A percentile compares a stretch with the other conserved stretches of the same genome.
Evolutionary conservation across 345 rosid genomes (phyloP).

Genomic region (Salix udensis): DNA sequence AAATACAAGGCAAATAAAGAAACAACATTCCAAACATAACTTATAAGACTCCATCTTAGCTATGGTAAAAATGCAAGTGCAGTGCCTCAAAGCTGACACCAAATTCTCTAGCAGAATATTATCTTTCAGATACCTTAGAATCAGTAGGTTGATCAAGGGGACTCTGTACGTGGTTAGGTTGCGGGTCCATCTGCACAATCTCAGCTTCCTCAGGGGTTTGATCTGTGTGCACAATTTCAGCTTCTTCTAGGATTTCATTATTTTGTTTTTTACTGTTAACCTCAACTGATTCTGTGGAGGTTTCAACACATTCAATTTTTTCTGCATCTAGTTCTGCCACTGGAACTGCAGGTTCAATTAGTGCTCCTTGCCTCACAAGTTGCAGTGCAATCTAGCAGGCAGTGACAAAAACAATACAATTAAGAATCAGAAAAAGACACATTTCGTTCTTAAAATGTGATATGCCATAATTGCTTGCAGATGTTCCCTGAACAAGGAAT

Average conservation of each 20-base stretch:
- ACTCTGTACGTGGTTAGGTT: constrained; percentile 12
- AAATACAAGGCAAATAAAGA: neutral
- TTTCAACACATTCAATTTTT: constrained; percentile 20
- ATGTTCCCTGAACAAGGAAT: neutral
- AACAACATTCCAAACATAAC: neutral
- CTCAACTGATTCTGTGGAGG: constrained; percentile 31
- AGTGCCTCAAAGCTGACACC: neutral
- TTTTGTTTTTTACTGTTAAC: constrained; percentile 18
- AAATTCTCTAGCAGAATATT: neutral
- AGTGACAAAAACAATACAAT: neutral
- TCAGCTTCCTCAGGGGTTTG: constrained; percentile 21
- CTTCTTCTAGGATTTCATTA: constrained; percentile 18
- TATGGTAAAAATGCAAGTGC: neutral
- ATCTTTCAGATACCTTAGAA: constrained; percentile 33
- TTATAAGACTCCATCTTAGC: neutral
- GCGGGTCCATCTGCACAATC: constrained; percentile 10
- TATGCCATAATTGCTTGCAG: neutral
- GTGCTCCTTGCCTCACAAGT: constrained; percentile 70
- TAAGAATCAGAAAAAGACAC: neutral
- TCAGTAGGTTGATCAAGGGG: constrained; percentile 24
- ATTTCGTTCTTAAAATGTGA: neutral
- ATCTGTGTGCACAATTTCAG: constrained; percentile 17
- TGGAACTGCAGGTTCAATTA: constrained; percentile 39
- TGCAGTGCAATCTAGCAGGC: constrained; percentile 76
- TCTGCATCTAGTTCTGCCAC: constrained; percentile 20